A percentile compares a stretch with the other conserved stretches of the same genome.
These are phyloP conservation scores for Botrytis cinerea DNA, from an alignment of 2,329 filamentous ascomycete species.

Conservation along the genomic window DNA sequence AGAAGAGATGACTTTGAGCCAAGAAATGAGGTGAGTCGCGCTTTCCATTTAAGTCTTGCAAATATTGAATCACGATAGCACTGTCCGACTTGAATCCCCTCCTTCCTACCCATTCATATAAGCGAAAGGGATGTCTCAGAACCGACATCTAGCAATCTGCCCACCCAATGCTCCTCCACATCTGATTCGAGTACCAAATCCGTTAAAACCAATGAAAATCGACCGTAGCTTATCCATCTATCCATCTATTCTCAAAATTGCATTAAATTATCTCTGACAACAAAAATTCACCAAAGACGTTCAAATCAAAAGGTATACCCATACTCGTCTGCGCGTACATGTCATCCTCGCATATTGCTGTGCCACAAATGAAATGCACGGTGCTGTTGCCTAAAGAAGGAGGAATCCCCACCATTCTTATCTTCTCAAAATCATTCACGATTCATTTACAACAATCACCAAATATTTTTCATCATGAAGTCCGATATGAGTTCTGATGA, in stretches of 20 bases:
- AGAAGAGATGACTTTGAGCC: background rate
- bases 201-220: background rate
- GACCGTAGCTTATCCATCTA: background rate
- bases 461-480: background rate
- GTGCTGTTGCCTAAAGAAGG: background rate
- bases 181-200: background rate
- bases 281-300: background rate
- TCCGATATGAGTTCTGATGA: background rate
- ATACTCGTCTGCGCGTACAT: background rate
- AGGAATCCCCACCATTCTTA: background rate
- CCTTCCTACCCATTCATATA: background rate
- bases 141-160: background rate
- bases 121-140: background rate
- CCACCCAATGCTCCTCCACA: background rate
- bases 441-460: background rate
- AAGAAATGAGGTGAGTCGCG: background rate
- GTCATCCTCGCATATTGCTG: conserved; percentile 2
- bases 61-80: no score
- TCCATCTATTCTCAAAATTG: background rate
- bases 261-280: background rate
- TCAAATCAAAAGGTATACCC: background rate
- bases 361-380: background rate
- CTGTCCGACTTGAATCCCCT: background rate
- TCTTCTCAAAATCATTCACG: background rate
- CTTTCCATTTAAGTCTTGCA: background rate